Base-by-base conservation (phyloP, 306 rosid species). In the Neltuma alba region DNA sequence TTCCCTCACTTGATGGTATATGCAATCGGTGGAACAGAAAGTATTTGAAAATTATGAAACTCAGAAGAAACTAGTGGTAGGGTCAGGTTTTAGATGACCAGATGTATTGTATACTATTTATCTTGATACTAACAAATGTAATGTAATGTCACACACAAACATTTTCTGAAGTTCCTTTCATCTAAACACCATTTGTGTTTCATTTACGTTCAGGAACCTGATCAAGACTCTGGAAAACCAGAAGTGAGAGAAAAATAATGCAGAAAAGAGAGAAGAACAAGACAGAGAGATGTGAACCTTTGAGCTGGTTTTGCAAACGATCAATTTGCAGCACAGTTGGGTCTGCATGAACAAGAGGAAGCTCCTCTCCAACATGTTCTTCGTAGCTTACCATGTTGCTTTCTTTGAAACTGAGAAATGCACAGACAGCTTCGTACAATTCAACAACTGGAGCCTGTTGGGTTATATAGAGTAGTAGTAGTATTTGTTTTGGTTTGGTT, bases 251-350 rank as follows among this genome's bases (percentile, higher is more conserved):
- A 60, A 28, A 28, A 60, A 28, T 60, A 31, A 60, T 64, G 38
- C 62, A 60, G 58, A 67, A 79, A 61, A 77, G 21, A 70, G 33
- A 69, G 38, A 68, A 69, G 16, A 71, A 27, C 15, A 30, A 21
- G 47, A 68, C 62, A 76, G 47, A 70, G 34, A 33, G 36, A 58
- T 58, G 75, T 30, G 77, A 89, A 92, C 99, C 98, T 90, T 52
- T 77, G 74, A 91, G 90, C 45, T 85, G 87, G 83, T 91, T 89
- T 75, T 92, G 88, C 82, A 95, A 76, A 58, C 89, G 89, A 80
- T 91, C 81, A 83, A 94, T 88, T 90, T 94, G 89, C 73, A 91
- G 85, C 60, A 82, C 83, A 74, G 93, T 75, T 30, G 91, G 89
- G 85, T 86, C 91, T 30, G 89, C 80, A 57, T 83, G 89, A 48